These are phyloP conservation scores for Pestalotiopsis sp. DNA, from an alignment of 2,329 filamentous ascomycete genomes.

Conservation along the genomic window DNA sequence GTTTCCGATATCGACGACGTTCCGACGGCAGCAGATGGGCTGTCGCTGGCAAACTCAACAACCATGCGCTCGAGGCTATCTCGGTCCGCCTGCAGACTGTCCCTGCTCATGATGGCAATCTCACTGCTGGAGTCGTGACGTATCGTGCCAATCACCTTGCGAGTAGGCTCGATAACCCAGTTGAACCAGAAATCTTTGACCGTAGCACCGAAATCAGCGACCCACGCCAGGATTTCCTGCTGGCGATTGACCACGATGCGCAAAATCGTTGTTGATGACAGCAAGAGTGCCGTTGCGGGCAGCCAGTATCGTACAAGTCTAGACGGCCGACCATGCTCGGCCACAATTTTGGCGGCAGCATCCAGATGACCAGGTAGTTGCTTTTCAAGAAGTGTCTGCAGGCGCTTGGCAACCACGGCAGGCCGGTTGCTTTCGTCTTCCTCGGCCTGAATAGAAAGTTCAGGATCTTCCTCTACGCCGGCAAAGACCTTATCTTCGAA, in stretches of 20 bases:
- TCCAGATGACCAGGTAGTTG: conserved; percentile 69
- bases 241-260: conserved; percentile 74
- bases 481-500: conserved; percentile 69
- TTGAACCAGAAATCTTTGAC: conserved; percentile 91
- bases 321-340: conserved; percentile 74
- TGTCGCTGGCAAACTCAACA: conserved; percentile 89
- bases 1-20: conserved; percentile 59
- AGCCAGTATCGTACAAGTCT: conserved; percentile 86
- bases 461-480: conserved; percentile 62
- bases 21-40: conserved; percentile 63
- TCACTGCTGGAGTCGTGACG: conserved; percentile 90
- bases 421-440: conserved; percentile 51
- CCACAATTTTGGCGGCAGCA: conserved; percentile 57
- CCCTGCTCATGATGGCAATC: conserved; percentile 94
- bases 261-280: conserved; percentile 87
- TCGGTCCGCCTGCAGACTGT: conserved; percentile 86
- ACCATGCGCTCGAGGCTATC: conserved; percentile 97
- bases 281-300: conserved; percentile 67
- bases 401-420: conserved; percentile 64
- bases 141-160: conserved; percentile 87
- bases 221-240: conserved; percentile 79
- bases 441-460: conserved; percentile 55
- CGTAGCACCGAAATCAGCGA: conserved; percentile 77
- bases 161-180: conserved; percentile 87
- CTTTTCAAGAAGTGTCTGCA: conserved; percentile 69